Conservation (phyloP, 2,329 filamentous ascomycete genomes). For the Aspergillus jensenii region DNA sequence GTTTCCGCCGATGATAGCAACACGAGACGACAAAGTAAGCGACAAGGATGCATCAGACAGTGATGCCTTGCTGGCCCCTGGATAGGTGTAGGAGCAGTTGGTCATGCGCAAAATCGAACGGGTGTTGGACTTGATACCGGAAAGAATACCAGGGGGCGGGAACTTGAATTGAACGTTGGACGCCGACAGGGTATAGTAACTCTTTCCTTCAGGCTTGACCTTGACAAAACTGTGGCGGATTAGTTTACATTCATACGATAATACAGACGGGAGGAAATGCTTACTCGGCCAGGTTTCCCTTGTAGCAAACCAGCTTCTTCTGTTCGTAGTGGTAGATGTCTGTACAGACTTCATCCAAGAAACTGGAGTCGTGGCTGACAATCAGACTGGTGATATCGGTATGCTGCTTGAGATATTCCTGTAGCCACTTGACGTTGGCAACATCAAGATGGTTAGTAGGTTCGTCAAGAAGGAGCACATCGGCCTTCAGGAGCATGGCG, state of each 20-base stretch:
- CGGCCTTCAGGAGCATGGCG: constrained; percentile 95
- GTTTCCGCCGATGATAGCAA: constrained; percentile 95
- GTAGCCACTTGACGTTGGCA: constrained; percentile 91
- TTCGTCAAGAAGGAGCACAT: constrained; percentile 94
- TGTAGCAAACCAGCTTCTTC: constrained; percentile 76
- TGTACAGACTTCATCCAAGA: constrained; percentile 95
- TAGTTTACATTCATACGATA: background rate
- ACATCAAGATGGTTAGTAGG: constrained; percentile 99
- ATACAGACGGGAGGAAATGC: background rate
- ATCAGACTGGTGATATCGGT: constrained; percentile 96
- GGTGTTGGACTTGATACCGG: constrained; percentile 92
- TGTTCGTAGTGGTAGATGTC: constrained; percentile 99
- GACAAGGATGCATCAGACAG: constrained; percentile 83
- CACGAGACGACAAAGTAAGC: constrained; percentile 83
- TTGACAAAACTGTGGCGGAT: constrained; percentile 64
- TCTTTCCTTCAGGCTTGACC: constrained; percentile 89
- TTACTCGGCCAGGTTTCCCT: constrained; percentile 49
- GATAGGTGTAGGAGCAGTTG: constrained; percentile 89
- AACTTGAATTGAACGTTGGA: constrained; percentile 96
- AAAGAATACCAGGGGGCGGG: constrained; percentile 88
- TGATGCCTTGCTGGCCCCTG: constrained; percentile 84
- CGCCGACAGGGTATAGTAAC: constrained; percentile 93
- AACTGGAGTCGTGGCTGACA: constrained; percentile 96
- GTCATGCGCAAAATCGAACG: constrained; percentile 94
- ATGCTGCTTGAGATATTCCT: constrained; percentile 93